Evolutionary conservation across 2,329 filamentous ascomycete species (phyloP), one percentile per base, ranked within the genome.

Genomic region (Fusarium dlaminii): DNA sequence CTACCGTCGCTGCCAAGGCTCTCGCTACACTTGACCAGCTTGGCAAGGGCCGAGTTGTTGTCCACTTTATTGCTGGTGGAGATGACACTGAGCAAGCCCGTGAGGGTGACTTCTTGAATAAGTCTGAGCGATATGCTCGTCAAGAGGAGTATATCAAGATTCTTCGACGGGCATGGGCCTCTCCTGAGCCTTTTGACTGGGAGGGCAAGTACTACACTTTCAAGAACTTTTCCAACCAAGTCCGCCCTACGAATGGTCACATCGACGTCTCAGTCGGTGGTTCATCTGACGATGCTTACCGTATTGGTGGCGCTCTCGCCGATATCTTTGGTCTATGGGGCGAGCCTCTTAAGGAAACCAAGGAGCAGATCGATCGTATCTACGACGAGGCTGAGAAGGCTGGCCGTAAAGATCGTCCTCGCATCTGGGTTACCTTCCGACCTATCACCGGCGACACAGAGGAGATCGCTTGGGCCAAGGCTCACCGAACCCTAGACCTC

Each of bases 281-380:
- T 0, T 90, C 88, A 0, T 90, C 88, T 0, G 84, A 87, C 24
- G 88, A 88, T 9, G 89, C 89, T 0, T 91, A 91, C 79, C 87
- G 89, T 29, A 83, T 90, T 43, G 89, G 89, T 30, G 89, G 89
- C 34, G 81, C 85, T 0, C 83, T 90, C 5, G 89, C 86, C 34
- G 89, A 91, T 70, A 91, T 91, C 74, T 91, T 91, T 70, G 89
- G 89, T 0, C 85, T 91, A 8, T 91, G 89, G 89, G 89, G 89
- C 17, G 89, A 91, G 75, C 89, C 89, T 3, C 82, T 91, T 5
- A 90, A 90, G 80, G 89, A 91, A 77, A 91, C 89, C 1, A 89
- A 88, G 80, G 84, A 91, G 75, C 89, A 91, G 78, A 90, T 91
- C 72, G 87, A 90, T 70, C 85, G 86, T 27, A 88, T 91, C 77